phyloP scores from a whole-genome alignment of 116 monocot genomes.

The Dioscorea cayenensis region DNA sequence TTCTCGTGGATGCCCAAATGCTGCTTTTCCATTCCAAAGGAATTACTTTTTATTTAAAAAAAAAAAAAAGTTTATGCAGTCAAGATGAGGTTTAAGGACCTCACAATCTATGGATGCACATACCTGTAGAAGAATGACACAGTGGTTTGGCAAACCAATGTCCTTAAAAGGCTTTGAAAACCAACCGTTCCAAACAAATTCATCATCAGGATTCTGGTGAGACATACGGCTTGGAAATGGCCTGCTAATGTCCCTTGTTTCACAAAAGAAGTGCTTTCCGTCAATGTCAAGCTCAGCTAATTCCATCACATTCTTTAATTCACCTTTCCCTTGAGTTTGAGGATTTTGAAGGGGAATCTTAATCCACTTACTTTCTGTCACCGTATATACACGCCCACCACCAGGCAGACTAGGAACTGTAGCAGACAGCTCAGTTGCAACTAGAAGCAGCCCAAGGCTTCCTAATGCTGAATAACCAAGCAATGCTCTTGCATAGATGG shows the following conservation, averaged over 20 bases:
- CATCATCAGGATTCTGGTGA: constrained; percentile 70
- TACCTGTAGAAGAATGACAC: constrained; percentile 91
- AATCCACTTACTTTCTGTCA: constrained; percentile 84
- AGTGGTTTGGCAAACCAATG: constrained; percentile 74
- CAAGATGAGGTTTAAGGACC: not conserved
- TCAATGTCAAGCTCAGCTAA: constrained; percentile 87
- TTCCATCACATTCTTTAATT: constrained; percentile 76
- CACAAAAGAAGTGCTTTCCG: constrained; percentile 92
- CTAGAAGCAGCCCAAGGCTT: constrained; percentile 66
- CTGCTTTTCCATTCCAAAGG: no score
- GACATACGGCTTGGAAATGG: constrained; percentile 82
- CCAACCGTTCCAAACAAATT: constrained; percentile 98
- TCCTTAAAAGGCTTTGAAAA: constrained; percentile 92
- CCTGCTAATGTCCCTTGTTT: constrained; percentile 84
- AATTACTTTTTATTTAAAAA: not conserved
- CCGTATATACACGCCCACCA: constrained; percentile 86
- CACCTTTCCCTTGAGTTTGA: constrained; percentile 81
- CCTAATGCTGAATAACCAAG: constrained; percentile 83
- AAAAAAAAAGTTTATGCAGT: not conserved
- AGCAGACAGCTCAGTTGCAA: constrained; percentile 61
- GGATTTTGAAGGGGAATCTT: constrained; percentile 77
- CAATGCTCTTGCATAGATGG: constrained; percentile 63
- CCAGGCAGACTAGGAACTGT: constrained; percentile 74
- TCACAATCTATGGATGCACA: not conserved
- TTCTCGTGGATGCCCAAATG: no score